Evolutionary conservation across 2,329 filamentous ascomycete genomes (phyloP).

Genomic region (Penicillium concentricum): DNA sequence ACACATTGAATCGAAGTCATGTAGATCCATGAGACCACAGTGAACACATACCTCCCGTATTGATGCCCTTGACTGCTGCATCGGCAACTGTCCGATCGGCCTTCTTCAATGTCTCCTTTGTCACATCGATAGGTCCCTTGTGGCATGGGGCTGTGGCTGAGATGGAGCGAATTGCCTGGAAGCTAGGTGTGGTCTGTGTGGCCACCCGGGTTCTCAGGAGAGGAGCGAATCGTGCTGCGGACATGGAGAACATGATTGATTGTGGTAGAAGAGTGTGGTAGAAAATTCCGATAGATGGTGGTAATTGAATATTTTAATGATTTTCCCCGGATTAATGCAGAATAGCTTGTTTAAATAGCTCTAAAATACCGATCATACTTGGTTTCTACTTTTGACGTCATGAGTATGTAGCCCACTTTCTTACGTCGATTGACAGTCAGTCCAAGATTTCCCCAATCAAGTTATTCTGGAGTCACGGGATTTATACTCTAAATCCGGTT

Average conservation of each 20-base stretch:
- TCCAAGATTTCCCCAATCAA: background rate
- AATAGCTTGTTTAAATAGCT: background rate
- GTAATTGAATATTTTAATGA: background rate
- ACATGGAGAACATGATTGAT: conserved; percentile 12
- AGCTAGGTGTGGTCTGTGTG: conserved; percentile 15
- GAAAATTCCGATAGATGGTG: background rate
- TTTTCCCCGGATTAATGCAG: background rate
- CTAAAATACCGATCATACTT: conserved; percentile 14
- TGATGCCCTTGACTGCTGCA: conserved; percentile 60
- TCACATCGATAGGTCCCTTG: conserved; percentile 54
- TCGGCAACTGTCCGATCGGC: conserved; percentile 57
- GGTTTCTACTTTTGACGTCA: conserved; percentile 20
- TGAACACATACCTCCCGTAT: conserved; percentile 57
- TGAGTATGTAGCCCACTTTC: conserved; percentile 16
- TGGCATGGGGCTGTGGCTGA: conserved; percentile 51
- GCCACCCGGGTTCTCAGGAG: conserved; percentile 22
- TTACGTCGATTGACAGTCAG: conserved; percentile 31
- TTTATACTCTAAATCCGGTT: background rate
- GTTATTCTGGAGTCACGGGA: background rate
- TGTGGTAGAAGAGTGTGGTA: background rate
- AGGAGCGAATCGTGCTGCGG: conserved; percentile 33
- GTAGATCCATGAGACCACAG: background rate
- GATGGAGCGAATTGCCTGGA: conserved; percentile 40
- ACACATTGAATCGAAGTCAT: background rate
- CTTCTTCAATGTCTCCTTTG: conserved; percentile 59